phyloP scores from a whole-genome alignment of 179 eudicot genomes.

The Spinacia oleracea region DNA sequence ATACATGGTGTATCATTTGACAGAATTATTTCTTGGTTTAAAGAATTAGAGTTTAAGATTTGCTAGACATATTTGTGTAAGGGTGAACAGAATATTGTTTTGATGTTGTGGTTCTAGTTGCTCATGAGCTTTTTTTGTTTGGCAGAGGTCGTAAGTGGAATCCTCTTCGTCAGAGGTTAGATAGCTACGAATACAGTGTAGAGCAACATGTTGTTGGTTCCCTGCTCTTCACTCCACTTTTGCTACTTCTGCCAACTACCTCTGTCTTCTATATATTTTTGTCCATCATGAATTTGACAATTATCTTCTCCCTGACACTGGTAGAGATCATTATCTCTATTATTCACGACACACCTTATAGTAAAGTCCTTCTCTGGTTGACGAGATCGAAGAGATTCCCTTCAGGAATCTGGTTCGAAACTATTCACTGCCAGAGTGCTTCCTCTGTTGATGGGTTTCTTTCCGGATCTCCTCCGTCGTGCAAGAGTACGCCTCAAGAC shows the following conservation, averaged over 20 bases:
- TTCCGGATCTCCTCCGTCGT: conserved; percentile 20
- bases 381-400: conserved; percentile 61
- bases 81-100: not conserved
- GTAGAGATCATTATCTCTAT: conserved; percentile 60
- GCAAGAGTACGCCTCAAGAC: conserved; percentile 33
- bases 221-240: conserved; percentile 79
- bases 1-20: not conserved
- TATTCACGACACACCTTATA: conserved; percentile 85
- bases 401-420: conserved; percentile 68
- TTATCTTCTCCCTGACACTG: conserved; percentile 44
- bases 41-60: not conserved
- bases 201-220: conserved; percentile 97
- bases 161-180: conserved; percentile 93
- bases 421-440: conserved; percentile 36
- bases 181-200: conserved; percentile 90
- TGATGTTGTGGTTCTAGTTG: not conserved
- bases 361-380: conserved; percentile 68
- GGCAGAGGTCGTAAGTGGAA: conserved; percentile 92
- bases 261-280: conserved; percentile 92
- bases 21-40: not conserved
- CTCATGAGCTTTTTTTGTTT: conserved; percentile 33
- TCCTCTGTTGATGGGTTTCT: conserved; percentile 25
- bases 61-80: conserved; percentile 9
- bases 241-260: conserved; percentile 87
- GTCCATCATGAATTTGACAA: conserved; percentile 57